Conservation (phyloP, 805 yeast genomes). For the Zygosaccharomyces pseudorouxii region DNA sequence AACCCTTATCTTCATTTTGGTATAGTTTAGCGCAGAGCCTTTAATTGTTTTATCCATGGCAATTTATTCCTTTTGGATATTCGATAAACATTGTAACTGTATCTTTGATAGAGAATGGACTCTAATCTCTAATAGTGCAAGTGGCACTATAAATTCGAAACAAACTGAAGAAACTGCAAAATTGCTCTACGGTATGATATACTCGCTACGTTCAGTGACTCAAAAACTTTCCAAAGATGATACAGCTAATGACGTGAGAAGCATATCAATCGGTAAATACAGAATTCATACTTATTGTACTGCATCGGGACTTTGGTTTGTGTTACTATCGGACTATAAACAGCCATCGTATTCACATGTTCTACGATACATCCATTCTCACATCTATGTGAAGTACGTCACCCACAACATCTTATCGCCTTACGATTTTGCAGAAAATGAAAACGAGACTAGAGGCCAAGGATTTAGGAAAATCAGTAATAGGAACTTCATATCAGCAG, state of each 20-base stretch:
- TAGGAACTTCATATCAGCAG: slow-evolving; percentile 24
- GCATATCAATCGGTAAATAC: slow-evolving; percentile 65
- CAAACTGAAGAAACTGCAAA: slow-evolving; percentile 70
- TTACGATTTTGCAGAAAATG: slow-evolving; percentile 31
- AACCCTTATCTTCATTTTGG: too few species aligned
- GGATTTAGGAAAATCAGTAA: slow-evolving; percentile 32
- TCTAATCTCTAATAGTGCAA: slow-evolving; percentile 27
- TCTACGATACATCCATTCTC: slow-evolving; percentile 31
- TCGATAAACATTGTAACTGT: slow-evolving; percentile 90
- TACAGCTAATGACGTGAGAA: slow-evolving; percentile 32
- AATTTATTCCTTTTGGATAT: slow-evolving; percentile 82
- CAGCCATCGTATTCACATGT: slow-evolving; percentile 29
- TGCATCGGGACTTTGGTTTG: slow-evolving; percentile 71
- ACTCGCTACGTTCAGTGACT: slow-evolving; percentile 72
- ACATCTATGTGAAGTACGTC: slow-evolving; percentile 32
- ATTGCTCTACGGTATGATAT: slow-evolving; percentile 78
- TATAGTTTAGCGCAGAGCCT: neutral
- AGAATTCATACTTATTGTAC: slow-evolving; percentile 79
- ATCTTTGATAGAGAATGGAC: slow-evolving; percentile 75
- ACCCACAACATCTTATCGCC: slow-evolving; percentile 31
- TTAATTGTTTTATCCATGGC: slow-evolving; percentile 36
- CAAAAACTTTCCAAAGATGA: slow-evolving; percentile 41
- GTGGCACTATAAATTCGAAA: slow-evolving; percentile 45
- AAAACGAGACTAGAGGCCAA: slow-evolving; percentile 31
- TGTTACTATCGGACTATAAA: slow-evolving; percentile 60